These are phyloP conservation scores for Triticum turgidum DNA, from an alignment of 176 grass and related monocot species.

Conservation along the genomic window DNA sequence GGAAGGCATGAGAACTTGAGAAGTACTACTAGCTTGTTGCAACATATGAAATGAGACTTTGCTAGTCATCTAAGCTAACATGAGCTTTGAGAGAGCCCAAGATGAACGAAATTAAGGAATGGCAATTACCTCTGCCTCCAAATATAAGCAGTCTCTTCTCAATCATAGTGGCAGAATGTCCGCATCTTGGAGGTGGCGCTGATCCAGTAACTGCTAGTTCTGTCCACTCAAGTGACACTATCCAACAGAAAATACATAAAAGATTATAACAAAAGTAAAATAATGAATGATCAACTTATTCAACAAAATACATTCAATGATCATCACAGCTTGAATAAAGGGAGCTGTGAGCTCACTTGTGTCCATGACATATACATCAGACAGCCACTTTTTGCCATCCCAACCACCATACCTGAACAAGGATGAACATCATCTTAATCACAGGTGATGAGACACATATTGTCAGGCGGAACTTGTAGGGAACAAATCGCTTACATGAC, in stretches of 20 bases:
- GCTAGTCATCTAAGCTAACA: neutral
- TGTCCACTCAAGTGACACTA: constrained; percentile 91
- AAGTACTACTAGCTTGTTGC: neutral
- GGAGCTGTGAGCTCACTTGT: constrained; percentile 57
- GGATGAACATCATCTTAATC: constrained; percentile 7
- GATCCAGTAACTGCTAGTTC: constrained; percentile 80
- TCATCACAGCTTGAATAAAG: constrained; percentile 20
- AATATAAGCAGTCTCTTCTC: constrained; percentile 91
- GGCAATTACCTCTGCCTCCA: constrained; percentile 83
- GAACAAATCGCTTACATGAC: constrained; percentile 66
- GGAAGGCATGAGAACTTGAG: neutral
- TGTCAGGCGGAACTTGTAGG: neutral
- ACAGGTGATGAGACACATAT: neutral
- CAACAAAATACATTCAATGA: constrained; percentile 7
- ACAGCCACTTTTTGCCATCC: constrained; percentile 98
- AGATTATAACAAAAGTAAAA: neutral
- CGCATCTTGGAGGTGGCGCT: constrained; percentile 74
- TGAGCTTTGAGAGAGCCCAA: neutral
- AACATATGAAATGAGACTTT: neutral
- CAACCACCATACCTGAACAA: constrained; percentile 83
- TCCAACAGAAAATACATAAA: constrained; percentile 10
- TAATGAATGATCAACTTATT: constrained; percentile 8
- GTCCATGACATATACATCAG: constrained; percentile 96
- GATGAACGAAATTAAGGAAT: neutral
- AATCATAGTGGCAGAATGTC: constrained; percentile 97